These are phyloP conservation scores for Escallonia herrerae DNA, from an alignment of 129 eudicot genomes.

Conservation along the genomic window DNA sequence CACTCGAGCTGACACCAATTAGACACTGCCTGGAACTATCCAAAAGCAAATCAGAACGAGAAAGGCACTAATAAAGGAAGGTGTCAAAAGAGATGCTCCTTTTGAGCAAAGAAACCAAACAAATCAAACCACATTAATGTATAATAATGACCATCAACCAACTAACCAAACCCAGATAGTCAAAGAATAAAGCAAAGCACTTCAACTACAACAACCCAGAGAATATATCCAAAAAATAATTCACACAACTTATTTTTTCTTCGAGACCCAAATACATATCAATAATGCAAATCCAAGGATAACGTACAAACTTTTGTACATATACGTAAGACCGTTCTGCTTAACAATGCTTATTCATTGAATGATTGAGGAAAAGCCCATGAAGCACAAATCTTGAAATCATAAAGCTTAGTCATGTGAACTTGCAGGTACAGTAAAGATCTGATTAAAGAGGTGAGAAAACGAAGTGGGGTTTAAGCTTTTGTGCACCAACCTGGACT, in stretches of 20 bases:
- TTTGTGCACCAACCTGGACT: slow-evolving; percentile 11
- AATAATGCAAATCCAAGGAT: not conserved
- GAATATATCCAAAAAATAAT: not conserved
- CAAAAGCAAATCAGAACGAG: slow-evolving; percentile 23
- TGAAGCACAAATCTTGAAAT: slow-evolving; percentile 2
- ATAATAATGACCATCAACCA: slow-evolving; percentile 6
- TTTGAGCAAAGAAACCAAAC: slow-evolving; percentile 25
- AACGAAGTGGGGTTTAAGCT: slow-evolving; percentile 19
- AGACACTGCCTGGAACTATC: slow-evolving; percentile 31
- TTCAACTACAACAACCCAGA: slow-evolving; percentile 3
- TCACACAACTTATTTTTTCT: not conserved
- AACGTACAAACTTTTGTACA: not conserved
- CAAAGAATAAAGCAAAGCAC: slow-evolving; percentile 23
- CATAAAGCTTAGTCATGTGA: not conserved
- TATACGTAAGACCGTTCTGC: not conserved
- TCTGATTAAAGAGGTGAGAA: not conserved
- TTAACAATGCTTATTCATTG: not conserved
- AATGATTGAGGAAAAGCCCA: not conserved
- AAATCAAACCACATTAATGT: slow-evolving; percentile 14
- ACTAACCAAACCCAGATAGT: slow-evolving; percentile 23
- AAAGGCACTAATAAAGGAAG: slow-evolving; percentile 17
- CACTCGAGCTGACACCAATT: slow-evolving; percentile 33
- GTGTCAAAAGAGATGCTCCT: slow-evolving; percentile 20
- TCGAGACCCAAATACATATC: not conserved
- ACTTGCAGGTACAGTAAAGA: slow-evolving; percentile 3